phyloP scores from a whole-genome alignment of 495 filamentous ascomycete genomes.

The Bathelium albidoporum region DNA sequence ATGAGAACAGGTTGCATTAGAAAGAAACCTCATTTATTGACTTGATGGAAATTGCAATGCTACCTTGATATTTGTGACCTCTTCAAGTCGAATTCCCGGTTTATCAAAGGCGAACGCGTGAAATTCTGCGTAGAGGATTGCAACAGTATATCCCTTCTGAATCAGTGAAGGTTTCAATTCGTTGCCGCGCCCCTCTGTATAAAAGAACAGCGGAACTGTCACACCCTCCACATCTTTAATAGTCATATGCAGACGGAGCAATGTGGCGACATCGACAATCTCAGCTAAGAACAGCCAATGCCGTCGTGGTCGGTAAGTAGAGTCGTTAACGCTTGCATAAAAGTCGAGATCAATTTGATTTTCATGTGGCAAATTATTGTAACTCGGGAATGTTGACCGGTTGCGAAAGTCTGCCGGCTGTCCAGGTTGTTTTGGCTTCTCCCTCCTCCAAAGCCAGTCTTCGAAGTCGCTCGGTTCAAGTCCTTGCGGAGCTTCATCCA shows the following conservation, averaged over 20 bases:
- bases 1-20: no score
- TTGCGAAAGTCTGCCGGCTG: neutral
- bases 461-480: neutral
- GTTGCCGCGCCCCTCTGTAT: neutral
- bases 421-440: neutral
- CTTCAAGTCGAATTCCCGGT: neutral
- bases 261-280: neutral
- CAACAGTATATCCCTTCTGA: neutral
- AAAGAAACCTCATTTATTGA: no score
- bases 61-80: neutral
- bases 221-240: neutral
- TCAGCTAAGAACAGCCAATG: neutral
- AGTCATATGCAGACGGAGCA: neutral
- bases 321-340: neutral
- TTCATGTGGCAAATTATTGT: neutral
- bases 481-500: neutral
- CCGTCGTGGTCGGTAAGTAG: neutral
- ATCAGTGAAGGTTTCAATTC: neutral
- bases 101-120: neutral
- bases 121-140: neutral
- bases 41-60: no score
- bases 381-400: neutral
- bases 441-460: neutral
- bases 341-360: neutral
- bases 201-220: neutral